Evolutionary conservation across 192 early-diverging fungal species (phyloP).

Genomic region (Coemansia sp.): DNA sequence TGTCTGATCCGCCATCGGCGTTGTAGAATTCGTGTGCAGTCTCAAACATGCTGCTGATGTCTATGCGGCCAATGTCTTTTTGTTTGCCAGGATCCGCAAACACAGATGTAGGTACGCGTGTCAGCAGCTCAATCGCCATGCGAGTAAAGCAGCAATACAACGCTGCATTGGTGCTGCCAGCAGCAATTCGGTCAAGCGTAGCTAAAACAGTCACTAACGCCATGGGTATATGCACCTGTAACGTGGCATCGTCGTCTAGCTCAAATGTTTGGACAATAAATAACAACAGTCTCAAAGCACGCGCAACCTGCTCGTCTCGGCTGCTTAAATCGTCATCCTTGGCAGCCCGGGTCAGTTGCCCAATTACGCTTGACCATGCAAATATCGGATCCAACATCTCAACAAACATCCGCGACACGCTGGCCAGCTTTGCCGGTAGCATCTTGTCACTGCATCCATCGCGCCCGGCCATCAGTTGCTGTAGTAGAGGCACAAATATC

Average conservation of each 20-base stretch:
- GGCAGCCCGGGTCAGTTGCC: constrained; percentile 46
- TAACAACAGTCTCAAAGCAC: constrained; percentile 59
- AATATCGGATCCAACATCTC: constrained; percentile 85
- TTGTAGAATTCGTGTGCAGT: constrained; percentile 31
- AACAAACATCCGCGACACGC: constrained; percentile 85
- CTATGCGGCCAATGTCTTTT: background rate
- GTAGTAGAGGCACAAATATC: constrained; percentile 70
- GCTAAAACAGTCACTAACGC: constrained; percentile 61
- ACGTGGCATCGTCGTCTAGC: constrained; percentile 77
- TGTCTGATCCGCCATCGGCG: constrained; percentile 7
- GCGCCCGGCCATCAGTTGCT: constrained; percentile 60
- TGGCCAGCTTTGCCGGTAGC: constrained; percentile 59
- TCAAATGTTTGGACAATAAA: constrained; percentile 76
- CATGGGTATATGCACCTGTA: constrained; percentile 79
- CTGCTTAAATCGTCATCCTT: background rate
- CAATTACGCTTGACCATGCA: constrained; percentile 74
- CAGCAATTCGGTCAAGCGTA: constrained; percentile 21
- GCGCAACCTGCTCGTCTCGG: constrained; percentile 3
- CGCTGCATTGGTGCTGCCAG: background rate
- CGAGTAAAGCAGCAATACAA: constrained; percentile 36
- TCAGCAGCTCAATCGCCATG: constrained; percentile 44
- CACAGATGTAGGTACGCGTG: constrained; percentile 37
- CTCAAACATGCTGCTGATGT: constrained; percentile 14
- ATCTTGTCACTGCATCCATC: constrained; percentile 12
- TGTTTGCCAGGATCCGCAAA: constrained; percentile 11